phyloP scores from a whole-genome alignment of 108 stramenopile genomes.

The Skeletonema tropicum region DNA sequence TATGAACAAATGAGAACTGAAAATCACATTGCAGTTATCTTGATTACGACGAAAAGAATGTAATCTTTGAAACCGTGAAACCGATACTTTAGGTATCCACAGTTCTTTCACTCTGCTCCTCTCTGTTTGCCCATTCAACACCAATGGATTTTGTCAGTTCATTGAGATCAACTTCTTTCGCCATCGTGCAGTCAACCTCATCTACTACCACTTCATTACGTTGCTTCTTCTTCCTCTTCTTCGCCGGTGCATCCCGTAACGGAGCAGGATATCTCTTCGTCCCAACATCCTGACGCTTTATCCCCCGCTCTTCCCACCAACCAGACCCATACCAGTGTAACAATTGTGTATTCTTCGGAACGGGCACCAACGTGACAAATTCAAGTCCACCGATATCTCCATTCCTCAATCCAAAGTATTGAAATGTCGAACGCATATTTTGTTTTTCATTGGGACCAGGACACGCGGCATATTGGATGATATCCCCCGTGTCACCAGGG shows the following conservation, averaged over 20 bases:
- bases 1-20: too few species aligned
- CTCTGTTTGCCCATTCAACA: too few species aligned
- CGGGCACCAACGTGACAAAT: slow-evolving; percentile 55
- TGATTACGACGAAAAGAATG: too few species aligned
- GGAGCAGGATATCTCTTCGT: slow-evolving; percentile 68
- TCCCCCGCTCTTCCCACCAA: slow-evolving; percentile 61
- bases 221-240: neutral
- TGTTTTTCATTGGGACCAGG: slow-evolving; percentile 67
- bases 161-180: too few species aligned
- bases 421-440: slow-evolving; percentile 71
- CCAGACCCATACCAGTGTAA: slow-evolving; percentile 73
- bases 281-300: slow-evolving; percentile 63
- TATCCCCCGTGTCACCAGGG: slow-evolving; percentile 60
- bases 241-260: slow-evolving; percentile 14
- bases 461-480: slow-evolving; percentile 68
- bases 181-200: too few species aligned
- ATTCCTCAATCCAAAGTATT: slow-evolving; percentile 68
- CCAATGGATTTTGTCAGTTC: too few species aligned
- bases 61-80: too few species aligned
- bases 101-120: too few species aligned
- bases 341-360: slow-evolving; percentile 67
- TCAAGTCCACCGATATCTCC: slow-evolving; percentile 63
- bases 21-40: too few species aligned
- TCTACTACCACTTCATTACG: neutral
- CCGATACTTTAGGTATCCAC: too few species aligned